Conservation (phyloP, 192 early-diverging fungal species). For the Cladochytrium replicatum region DNA sequence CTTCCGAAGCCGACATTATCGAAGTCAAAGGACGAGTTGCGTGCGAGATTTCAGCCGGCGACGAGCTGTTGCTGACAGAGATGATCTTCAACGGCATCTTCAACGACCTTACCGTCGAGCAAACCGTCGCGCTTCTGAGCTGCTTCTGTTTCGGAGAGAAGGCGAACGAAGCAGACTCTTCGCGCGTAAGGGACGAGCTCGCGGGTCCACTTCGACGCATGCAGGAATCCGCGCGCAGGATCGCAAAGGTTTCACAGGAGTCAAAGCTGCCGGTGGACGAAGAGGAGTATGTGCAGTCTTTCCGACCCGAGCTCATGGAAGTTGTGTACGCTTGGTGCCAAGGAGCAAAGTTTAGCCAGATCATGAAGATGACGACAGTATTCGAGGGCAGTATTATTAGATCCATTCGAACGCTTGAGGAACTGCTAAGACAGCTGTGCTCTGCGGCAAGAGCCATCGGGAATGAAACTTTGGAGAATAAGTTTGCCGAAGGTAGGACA, state of each 20-base stretch:
- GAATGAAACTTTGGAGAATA: constrained; percentile 84
- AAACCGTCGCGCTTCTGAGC: constrained; percentile 72
- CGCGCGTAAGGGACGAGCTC: constrained; percentile 63
- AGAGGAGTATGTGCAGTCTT: constrained; percentile 77
- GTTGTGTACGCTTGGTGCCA: constrained; percentile 86
- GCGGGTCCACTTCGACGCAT: constrained; percentile 60
- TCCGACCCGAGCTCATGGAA: constrained; percentile 85
- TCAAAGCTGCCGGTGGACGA: constrained; percentile 80
- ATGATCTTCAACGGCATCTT: constrained; percentile 95
- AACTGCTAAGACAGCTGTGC: constrained; percentile 80
- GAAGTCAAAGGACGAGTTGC: constrained; percentile 97
- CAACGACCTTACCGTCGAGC: constrained; percentile 83
- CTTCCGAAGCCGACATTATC: constrained; percentile 71
- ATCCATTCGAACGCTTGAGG: constrained; percentile 79
- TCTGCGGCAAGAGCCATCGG: constrained; percentile 89
- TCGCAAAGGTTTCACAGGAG: constrained; percentile 78
- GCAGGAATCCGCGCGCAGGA: constrained; percentile 75
- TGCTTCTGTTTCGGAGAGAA: constrained; percentile 83
- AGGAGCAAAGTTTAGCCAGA: constrained; percentile 86
- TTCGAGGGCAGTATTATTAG: constrained; percentile 94
- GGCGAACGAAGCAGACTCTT: constrained; percentile 34
- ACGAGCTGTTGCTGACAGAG: constrained; percentile 91
- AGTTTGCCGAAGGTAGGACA: constrained; percentile 79
- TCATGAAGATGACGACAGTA: constrained; percentile 87
- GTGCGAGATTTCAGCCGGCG: constrained; percentile 90